These are phyloP conservation scores for Jaltomata sinuosa DNA, from an alignment of 257 asterid genomes.

Conservation along the genomic window DNA sequence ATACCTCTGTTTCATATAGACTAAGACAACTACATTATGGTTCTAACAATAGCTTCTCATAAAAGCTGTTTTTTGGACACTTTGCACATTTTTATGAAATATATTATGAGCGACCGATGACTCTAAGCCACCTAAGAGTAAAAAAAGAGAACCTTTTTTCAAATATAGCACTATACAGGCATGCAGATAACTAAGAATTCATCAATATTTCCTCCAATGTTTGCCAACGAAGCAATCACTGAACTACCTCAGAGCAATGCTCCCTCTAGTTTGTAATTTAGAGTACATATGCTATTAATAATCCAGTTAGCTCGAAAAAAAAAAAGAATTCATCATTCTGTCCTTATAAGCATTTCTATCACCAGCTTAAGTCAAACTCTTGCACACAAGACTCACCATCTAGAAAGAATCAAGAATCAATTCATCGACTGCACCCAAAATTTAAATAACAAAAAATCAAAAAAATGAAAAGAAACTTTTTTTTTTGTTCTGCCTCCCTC, in stretches of 20 bases:
- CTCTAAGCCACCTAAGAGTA: background rate
- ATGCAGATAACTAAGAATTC: background rate
- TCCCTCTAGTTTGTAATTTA: background rate
- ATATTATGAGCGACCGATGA: background rate
- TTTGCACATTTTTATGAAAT: background rate
- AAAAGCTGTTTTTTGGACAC: background rate
- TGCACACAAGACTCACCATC: background rate
- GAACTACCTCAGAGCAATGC: background rate
- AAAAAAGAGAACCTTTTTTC: background rate
- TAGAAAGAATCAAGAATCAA: background rate
- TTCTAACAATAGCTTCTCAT: background rate
- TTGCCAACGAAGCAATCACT: background rate
- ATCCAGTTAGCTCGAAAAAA: background rate
- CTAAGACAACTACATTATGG: background rate
- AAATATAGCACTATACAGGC: background rate
- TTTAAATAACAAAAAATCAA: background rate
- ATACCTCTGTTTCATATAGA: background rate
- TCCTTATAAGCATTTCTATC: background rate
- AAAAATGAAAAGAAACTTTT: no score
- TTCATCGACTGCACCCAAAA: background rate
- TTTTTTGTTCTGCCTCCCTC: background rate
- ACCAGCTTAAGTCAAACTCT: background rate
- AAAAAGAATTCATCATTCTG: background rate
- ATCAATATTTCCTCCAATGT: background rate
- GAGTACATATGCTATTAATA: background rate